Evolutionary conservation across 805 yeast genomes (phyloP).

Genomic region (Starmera dryadoides): DNA sequence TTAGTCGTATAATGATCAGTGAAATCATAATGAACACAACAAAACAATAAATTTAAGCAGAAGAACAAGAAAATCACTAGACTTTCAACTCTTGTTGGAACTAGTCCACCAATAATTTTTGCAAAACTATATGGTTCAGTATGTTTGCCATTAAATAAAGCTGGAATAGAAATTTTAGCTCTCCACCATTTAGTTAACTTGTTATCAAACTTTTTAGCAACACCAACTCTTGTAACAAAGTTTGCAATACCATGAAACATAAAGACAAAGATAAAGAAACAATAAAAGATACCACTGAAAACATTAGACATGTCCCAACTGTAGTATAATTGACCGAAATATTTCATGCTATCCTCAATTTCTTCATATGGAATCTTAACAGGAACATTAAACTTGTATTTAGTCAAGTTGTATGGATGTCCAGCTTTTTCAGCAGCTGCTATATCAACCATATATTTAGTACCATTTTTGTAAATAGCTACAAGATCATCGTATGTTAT

Average conservation of each 20-base stretch:
- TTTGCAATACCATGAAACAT: conserved; percentile 27
- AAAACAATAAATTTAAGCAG: conserved; percentile 12
- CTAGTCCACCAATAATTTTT: conserved; percentile 7
- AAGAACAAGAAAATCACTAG: conserved; percentile 28
- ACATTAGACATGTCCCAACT: conserved; percentile 11
- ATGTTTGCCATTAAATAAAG: conserved; percentile 13
- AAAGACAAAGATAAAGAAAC: conserved; percentile 32
- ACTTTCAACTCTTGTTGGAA: conserved; percentile 19
- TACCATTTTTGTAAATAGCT: conserved; percentile 23
- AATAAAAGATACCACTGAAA: conserved; percentile 25
- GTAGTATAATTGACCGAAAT: conserved; percentile 5
- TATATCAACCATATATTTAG: conserved; percentile 10
- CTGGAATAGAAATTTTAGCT: conserved; percentile 14
- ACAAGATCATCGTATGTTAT: neutral
- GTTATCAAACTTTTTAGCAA: conserved; percentile 6
- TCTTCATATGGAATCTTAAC: conserved; percentile 2
- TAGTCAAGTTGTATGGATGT: conserved; percentile 4
- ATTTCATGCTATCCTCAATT: neutral
- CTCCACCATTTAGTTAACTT: conserved; percentile 11
- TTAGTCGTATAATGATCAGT: neutral
- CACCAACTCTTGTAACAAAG: conserved; percentile 19
- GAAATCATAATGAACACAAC: conserved; percentile 10
- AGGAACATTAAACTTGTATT: conserved; percentile 6
- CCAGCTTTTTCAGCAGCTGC: conserved; percentile 1
- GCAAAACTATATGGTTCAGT: conserved; percentile 1